Percentiles rank a stretch among this genome's conserved stretches.
Conservation (phyloP, 2,329 filamentous ascomycete genomes). For the Venturia aucupariae region DNA sequence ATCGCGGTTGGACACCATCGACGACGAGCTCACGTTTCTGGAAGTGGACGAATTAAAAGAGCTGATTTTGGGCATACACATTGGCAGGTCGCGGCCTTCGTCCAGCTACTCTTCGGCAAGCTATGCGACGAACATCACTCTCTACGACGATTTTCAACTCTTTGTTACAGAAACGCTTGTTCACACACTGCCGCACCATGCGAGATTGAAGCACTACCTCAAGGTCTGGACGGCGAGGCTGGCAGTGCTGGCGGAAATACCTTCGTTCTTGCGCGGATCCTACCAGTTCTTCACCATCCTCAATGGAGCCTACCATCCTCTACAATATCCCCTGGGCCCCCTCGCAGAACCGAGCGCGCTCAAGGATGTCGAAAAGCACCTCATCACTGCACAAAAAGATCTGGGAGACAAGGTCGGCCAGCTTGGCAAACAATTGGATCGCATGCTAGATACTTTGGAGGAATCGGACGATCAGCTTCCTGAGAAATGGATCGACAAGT, state of each 20-base stretch:
- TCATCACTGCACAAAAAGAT: slow-evolving; percentile 43
- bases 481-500: slow-evolving; percentile 74
- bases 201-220: slow-evolving; percentile 63
- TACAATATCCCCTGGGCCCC: slow-evolving; percentile 1
- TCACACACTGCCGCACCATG: slow-evolving; percentile 75
- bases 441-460: slow-evolving; percentile 79
- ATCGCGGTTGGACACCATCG: slow-evolving; percentile 63
- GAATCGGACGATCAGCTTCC: slow-evolving; percentile 76
- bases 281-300: slow-evolving; percentile 55
- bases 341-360: slow-evolving; percentile 32
- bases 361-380: slow-evolving; percentile 23
- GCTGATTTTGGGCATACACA: slow-evolving; percentile 72
- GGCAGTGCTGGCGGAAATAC: slow-evolving; percentile 62
- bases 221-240: slow-evolving; percentile 71
- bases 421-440: slow-evolving; percentile 65
- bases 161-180: slow-evolving; percentile 85
- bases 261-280: slow-evolving; percentile 57
- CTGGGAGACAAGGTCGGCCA: slow-evolving; percentile 56
- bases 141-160: slow-evolving; percentile 81
- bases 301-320: slow-evolving; percentile 49
- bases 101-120: slow-evolving; percentile 27
- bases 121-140: slow-evolving; percentile 44
- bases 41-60: slow-evolving; percentile 82
- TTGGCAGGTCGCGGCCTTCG: slow-evolving; percentile 35
- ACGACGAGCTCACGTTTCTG: slow-evolving; percentile 56